Evolutionary conservation across 75 land plant species (phyloP), one percentile per base, ranked within the genome.

Genomic region (Cupressus sempervirens): DNA sequence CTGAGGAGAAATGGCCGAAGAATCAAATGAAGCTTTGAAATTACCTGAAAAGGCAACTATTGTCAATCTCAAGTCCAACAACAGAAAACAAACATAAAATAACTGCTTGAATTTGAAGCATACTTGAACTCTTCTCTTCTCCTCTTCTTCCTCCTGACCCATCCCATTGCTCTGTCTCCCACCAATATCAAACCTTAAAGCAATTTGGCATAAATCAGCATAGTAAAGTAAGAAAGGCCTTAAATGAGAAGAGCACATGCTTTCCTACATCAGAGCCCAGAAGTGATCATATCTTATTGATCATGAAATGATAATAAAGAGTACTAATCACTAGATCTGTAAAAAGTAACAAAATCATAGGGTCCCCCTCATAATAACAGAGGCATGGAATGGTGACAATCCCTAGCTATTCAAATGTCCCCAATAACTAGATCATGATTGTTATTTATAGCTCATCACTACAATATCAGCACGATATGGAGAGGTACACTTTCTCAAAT

Each of bases 1-100:
- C 98, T 87, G 30, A 97, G 92, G 38, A 97, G 90, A 89, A 97
- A 95, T 29, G 98, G 99, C 1, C 96, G 88, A 86, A 97, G 86
- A 58, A 95, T 97, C 35, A 82, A 86, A 88, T 94, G 99, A 5
- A 97, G 91, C 83, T 95, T 97, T 56, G 91, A 86, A 23, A 95
- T 91, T 80, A 97, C 96, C 98, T 95, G 91, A 35, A 83, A 48
- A 83, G 53, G 40, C 5, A 82, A 20, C 15, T 35, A 45, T 13
- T 83, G 29, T 45, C 20, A 56, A 84, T 70, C 23, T 23, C 72
- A 54, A 58, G 40, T 80, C 15, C 26, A 30, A 52, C 76, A 26
- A 50, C 18, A 26, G 30, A 36, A 53, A 83, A 83, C 26, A 36
- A 56, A 30, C 13, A 26, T 41, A 30, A 75, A 45, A 18, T 40